Conservation (phyloP, 495 filamentous ascomycete species). For the Recurvomyces mirabilis region DNA sequence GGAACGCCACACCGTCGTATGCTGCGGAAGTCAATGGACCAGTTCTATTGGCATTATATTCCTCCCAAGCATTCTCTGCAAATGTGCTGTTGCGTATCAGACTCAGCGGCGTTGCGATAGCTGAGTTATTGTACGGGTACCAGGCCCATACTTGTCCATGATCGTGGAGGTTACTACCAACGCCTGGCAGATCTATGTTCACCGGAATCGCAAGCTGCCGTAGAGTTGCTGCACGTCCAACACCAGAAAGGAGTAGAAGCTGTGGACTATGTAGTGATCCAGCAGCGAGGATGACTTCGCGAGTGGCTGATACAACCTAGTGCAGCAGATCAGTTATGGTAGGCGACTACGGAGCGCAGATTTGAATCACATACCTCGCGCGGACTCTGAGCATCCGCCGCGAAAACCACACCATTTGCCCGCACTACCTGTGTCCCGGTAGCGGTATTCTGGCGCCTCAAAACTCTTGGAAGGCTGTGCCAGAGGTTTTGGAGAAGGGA, state of each 20-base stretch:
- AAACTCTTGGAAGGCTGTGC: not conserved
- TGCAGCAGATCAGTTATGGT: too few species aligned
- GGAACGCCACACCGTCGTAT: conserved; percentile 34
- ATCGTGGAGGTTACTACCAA: conserved; percentile 26
- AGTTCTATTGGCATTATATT: conserved; percentile 18
- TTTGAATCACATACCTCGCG: too few species aligned
- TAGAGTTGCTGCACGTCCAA: conserved; percentile 20
- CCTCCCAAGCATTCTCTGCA: conserved; percentile 9
- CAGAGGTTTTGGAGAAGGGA: too few species aligned
- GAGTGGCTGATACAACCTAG: conserved; percentile 26
- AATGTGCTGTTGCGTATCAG: conserved; percentile 15
- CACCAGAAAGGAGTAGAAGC: conserved; percentile 25
- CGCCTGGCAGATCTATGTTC: conserved; percentile 19
- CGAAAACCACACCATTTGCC: conserved; percentile 17
- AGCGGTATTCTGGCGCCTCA: conserved; percentile 1
- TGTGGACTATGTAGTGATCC: conserved; percentile 31
- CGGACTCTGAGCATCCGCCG: conserved; percentile 5
- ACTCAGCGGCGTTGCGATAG: conserved; percentile 9
- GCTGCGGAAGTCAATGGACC: conserved; percentile 35
- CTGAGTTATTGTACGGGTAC: conserved; percentile 16
- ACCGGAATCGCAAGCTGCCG: conserved; percentile 6
- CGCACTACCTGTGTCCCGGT: too few species aligned
- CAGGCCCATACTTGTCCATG: conserved; percentile 17
- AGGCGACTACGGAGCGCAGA: too few species aligned
- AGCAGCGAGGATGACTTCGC: conserved; percentile 30